These are phyloP conservation scores for Stenocarpella maydis DNA, from an alignment of 2,329 filamentous ascomycete genomes.

Conservation along the genomic window DNA sequence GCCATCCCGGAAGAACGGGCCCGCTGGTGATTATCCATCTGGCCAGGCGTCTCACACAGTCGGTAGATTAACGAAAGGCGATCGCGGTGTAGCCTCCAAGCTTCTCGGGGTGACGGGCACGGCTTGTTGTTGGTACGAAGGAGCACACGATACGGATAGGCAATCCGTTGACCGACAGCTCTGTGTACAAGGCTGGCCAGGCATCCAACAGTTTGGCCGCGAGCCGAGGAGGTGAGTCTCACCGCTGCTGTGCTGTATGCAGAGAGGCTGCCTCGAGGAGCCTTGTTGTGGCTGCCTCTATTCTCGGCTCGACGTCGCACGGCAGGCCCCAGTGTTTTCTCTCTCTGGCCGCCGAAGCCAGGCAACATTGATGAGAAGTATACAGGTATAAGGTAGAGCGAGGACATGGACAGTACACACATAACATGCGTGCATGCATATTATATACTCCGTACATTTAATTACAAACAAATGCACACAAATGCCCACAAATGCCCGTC, in stretches of 20 bases:
- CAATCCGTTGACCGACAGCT: background rate
- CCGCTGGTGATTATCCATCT: background rate
- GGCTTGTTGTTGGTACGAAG: constrained; percentile 21
- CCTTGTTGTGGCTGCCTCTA: constrained; percentile 7
- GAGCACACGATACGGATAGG: constrained; percentile 16
- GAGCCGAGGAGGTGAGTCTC: constrained; percentile 3
- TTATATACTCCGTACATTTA: no score
- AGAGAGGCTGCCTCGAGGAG: constrained; percentile 8
- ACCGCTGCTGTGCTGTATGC: constrained; percentile 8
- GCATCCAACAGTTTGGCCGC: constrained; percentile 1
- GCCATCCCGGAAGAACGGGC: background rate
- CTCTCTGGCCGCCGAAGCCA: constrained; percentile 5
- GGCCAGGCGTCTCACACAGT: constrained; percentile 16
- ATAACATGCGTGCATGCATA: background rate
- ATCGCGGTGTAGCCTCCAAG: background rate
- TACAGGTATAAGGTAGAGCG: background rate
- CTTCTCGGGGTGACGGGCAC: constrained; percentile 4
- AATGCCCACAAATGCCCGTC: background rate
- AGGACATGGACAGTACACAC: background rate
- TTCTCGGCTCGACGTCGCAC: constrained; percentile 12
- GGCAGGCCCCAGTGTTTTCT: background rate
- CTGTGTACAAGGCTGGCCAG: constrained; percentile 4
- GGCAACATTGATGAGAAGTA: background rate
- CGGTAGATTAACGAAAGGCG: constrained; percentile 14
- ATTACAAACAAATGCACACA: background rate